phyloP scores from a whole-genome alignment of 139 green algal genomes.

The Chlorokybus atmophyticus region DNA sequence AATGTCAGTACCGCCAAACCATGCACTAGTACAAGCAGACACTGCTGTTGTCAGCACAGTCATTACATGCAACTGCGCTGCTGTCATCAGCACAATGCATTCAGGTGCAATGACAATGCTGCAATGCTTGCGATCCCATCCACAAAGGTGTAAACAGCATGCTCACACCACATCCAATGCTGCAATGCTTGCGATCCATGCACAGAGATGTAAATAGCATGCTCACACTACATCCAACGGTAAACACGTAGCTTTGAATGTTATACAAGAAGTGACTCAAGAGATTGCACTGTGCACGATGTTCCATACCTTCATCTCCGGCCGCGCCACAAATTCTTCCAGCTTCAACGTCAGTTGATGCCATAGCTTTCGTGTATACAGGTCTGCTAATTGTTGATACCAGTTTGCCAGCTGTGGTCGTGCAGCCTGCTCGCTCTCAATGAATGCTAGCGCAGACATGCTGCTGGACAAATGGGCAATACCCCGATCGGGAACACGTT shows the following conservation, averaged over 20 bases:
- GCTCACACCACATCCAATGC: not conserved
- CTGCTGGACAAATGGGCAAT: too few species aligned
- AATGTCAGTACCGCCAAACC: not conserved
- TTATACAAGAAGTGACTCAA: not conserved
- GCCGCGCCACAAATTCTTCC: conserved; percentile 39
- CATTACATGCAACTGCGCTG: not conserved
- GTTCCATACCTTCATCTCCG: conserved; percentile 21
- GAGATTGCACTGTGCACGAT: not conserved
- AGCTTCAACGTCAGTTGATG: conserved; percentile 87
- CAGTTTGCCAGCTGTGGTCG: conserved; percentile 24
- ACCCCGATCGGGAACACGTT: too few species aligned
- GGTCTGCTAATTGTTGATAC: conserved; percentile 26
- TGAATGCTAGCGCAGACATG: conserved; percentile 23
- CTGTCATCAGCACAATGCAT: too few species aligned
- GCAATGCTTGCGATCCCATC: not conserved
- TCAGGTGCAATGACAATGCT: too few species aligned
- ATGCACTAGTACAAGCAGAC: not conserved
- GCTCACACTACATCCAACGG: not conserved
- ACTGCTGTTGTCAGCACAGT: not conserved
- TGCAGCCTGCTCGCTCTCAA: conserved; percentile 18
- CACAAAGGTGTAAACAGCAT: not conserved
- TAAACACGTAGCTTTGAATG: not conserved
- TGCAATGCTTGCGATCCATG: not conserved
- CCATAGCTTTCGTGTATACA: conserved; percentile 91
- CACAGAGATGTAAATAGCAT: not conserved